Evolutionary conservation across 805 yeast genomes (phyloP).

Genomic region (Metschnikowia borealis): DNA sequence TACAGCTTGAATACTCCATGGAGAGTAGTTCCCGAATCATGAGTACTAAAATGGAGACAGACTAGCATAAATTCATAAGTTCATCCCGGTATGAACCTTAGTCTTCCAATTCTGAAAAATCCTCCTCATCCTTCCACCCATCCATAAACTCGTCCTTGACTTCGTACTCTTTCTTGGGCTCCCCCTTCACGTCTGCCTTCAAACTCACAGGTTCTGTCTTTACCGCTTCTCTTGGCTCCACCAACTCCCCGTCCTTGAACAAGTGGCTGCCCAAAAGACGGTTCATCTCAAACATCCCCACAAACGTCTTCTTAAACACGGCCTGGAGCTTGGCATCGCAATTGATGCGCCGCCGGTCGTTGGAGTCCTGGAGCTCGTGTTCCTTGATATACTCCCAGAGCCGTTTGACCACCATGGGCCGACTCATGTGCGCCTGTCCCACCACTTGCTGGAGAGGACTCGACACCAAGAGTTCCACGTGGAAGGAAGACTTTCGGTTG

Average conservation of each 20-base stretch:
- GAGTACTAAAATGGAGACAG: no score
- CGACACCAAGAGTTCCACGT: constrained; percentile 46
- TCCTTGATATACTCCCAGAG: constrained; percentile 70
- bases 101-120: no score
- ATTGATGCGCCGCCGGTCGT: constrained; percentile 58
- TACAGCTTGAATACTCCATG: no score
- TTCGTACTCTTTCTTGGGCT: not conserved
- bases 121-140: no score
- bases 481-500: constrained; percentile 32
- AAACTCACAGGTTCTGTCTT: constrained; percentile 5
- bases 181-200: not conserved
- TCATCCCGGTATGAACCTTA: no score
- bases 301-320: constrained; percentile 55
- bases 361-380: constrained; percentile 60
- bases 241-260: constrained; percentile 18
- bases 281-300: constrained; percentile 57
- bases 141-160: no score
- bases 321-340: constrained; percentile 57
- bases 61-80: no score
- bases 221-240: not conserved
- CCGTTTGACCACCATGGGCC: constrained; percentile 67
- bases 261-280: constrained; percentile 53
- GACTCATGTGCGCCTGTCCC: constrained; percentile 40
- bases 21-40: no score
- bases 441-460: constrained; percentile 49